Conservation (phyloP, 164 flowering plant genomes). For the Tetracentron sinense region DNA sequence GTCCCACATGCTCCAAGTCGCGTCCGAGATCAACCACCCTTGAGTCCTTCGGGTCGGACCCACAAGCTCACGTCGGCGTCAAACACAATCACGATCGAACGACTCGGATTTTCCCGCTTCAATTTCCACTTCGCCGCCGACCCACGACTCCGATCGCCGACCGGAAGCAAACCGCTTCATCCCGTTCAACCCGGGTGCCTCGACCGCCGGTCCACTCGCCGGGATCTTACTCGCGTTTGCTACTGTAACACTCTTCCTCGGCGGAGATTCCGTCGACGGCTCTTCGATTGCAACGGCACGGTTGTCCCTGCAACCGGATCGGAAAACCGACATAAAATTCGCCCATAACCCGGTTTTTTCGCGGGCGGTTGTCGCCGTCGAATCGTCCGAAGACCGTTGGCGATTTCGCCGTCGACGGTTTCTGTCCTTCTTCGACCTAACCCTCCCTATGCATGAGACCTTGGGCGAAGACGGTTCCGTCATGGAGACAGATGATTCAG, state of each 20-base stretch:
- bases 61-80: conserved; percentile 20
- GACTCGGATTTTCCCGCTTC: conserved; percentile 14
- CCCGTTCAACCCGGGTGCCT: conserved; percentile 54
- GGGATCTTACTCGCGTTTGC: not conserved
- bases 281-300: not conserved
- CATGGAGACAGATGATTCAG: conserved; percentile 25
- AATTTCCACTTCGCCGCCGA: conserved; percentile 13
- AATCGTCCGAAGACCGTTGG: conserved; percentile 4
- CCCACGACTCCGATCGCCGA: conserved; percentile 41
- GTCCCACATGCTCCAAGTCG: not conserved
- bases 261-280: conserved; percentile 14
- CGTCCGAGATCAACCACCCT: conserved; percentile 2
- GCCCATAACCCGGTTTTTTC: conserved; percentile 22
- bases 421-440: conserved; percentile 53
- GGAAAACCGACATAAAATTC: conserved; percentile 17
- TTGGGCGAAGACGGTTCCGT: conserved; percentile 76
- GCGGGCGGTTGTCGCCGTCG: not conserved
- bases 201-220: conserved; percentile 15
- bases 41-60: not conserved
- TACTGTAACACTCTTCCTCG: conserved; percentile 15
- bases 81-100: conserved; percentile 11
- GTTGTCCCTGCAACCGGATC: conserved; percentile 7
- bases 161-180: conserved; percentile 70
- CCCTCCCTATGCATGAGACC: conserved; percentile 82
- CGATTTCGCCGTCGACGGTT: conserved; percentile 21